Conservation (phyloP, 768 basidiomycete genomes). For the Auriscalpium microsporum region DNA sequence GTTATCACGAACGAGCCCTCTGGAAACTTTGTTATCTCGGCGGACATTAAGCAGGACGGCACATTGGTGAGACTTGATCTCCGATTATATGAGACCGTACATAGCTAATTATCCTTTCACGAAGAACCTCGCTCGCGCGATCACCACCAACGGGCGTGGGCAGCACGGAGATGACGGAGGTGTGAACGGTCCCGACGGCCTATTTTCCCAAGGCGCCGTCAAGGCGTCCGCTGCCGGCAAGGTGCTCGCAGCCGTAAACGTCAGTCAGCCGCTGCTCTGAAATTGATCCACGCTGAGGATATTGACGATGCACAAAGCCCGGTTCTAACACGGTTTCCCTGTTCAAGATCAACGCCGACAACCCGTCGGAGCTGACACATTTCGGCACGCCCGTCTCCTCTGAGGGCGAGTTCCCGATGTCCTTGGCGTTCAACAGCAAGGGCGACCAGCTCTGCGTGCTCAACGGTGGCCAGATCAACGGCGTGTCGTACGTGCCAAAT, state of each 20-base stretch:
- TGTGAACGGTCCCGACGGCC: constrained; percentile 19
- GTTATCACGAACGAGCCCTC: constrained; percentile 43
- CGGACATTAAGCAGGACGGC: constrained; percentile 34
- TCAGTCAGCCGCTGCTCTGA: constrained; percentile 1
- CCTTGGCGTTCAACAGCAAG: constrained; percentile 12
- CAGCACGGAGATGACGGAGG: constrained; percentile 14
- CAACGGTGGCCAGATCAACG: constrained; percentile 17
- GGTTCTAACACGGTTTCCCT: constrained; percentile 18
- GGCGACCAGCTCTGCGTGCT: constrained; percentile 13
- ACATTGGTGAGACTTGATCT: constrained; percentile 24
- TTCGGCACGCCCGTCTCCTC: constrained; percentile 16
- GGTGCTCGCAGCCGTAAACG: constrained; percentile 20
- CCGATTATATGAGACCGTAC: too few species aligned
- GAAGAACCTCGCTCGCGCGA: constrained; percentile 15
- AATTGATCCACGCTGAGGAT: too few species aligned
- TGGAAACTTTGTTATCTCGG: constrained; percentile 37
- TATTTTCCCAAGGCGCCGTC: constrained; percentile 23
- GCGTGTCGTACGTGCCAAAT: constrained; percentile 13
- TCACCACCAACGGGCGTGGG: constrained; percentile 16
- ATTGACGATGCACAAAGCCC: background rate
- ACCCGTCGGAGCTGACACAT: constrained; percentile 14
- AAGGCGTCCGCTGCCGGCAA: constrained; percentile 17
- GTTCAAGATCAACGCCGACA: constrained; percentile 16
- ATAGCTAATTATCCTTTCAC: too few species aligned
- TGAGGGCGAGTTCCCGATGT: constrained; percentile 18